Evolutionary conservation across 2,329 filamentous ascomycete species (phyloP).

Genomic region (Aspergillus niger): DNA sequence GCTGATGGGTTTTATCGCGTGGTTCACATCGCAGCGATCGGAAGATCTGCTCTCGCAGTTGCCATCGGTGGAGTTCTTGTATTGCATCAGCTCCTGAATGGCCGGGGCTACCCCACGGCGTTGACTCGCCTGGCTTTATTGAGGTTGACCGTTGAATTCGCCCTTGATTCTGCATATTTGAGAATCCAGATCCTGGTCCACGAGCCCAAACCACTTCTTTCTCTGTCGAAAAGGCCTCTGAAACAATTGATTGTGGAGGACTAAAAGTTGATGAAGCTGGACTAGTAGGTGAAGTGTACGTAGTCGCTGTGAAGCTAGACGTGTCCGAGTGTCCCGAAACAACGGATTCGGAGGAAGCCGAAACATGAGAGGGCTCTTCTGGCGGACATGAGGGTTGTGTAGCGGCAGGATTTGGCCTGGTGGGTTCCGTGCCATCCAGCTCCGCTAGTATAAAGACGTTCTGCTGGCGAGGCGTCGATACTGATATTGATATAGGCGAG

Average conservation of each 20-base stretch:
- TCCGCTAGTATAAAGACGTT: background rate
- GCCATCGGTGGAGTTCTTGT: constrained; percentile 28
- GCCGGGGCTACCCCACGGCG: background rate
- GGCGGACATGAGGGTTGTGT: background rate
- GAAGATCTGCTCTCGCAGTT: constrained; percentile 26
- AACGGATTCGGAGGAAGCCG: constrained; percentile 24
- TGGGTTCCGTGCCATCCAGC: background rate
- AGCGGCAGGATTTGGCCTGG: background rate
- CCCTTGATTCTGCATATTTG: background rate
- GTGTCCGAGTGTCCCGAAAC: constrained; percentile 20
- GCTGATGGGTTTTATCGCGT: constrained; percentile 28
- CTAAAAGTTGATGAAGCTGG: constrained; percentile 8
- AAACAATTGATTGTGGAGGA: background rate
- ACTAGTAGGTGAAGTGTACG: constrained; percentile 12
- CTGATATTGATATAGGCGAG: background rate
- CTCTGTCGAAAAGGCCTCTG: background rate
- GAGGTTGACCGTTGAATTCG: background rate
- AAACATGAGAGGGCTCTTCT: constrained; percentile 9
- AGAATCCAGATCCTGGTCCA: background rate
- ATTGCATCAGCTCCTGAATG: constrained; percentile 13
- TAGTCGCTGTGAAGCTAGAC: constrained; percentile 15
- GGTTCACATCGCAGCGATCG: constrained; percentile 32
- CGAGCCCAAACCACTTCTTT: constrained; percentile 7
- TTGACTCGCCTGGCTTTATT: background rate
- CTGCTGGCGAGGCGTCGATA: background rate